Conservation (phyloP, 2,329 filamentous ascomycete species). For the Arachnopeziza araneosa region DNA sequence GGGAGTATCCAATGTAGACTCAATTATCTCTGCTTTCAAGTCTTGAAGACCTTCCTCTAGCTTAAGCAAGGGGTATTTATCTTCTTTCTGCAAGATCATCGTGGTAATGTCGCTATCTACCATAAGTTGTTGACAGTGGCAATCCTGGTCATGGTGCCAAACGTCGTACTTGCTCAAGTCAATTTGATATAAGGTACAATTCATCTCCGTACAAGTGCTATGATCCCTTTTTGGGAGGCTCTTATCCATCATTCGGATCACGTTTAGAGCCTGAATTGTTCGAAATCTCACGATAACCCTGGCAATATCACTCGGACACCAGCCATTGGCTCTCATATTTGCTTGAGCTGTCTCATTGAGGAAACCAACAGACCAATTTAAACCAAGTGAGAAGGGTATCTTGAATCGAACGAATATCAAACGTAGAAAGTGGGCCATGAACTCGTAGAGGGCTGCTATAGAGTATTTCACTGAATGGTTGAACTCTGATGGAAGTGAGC, state of each 20-base stretch:
- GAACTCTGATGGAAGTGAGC: constrained; percentile 12
- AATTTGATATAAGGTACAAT: constrained; percentile 30
- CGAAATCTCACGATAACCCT: constrained; percentile 6
- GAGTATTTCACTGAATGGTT: constrained; percentile 25
- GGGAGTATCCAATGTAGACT: constrained; percentile 15
- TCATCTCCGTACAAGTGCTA: constrained; percentile 20
- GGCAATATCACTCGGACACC: constrained; percentile 31
- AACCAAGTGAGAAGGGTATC: neutral
- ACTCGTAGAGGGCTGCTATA: constrained; percentile 27
- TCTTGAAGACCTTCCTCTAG: constrained; percentile 13
- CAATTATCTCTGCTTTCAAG: constrained; percentile 21
- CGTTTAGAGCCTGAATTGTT: constrained; percentile 21
- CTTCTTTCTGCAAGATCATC: constrained; percentile 13
- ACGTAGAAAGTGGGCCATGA: constrained; percentile 7
- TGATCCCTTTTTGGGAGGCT: constrained; percentile 27
- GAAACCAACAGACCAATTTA: neutral
- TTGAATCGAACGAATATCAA: neutral
- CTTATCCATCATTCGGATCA: constrained; percentile 22
- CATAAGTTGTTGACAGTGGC: neutral
- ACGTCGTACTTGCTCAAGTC: neutral
- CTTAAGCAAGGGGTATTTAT: constrained; percentile 11
- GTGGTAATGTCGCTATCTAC: constrained; percentile 3
- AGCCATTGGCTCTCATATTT: constrained; percentile 28
- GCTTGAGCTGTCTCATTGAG: constrained; percentile 17
- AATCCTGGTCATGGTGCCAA: neutral